Conservation (phyloP, 2,329 filamentous ascomycete genomes). For the Aureobasidium pullulans region DNA sequence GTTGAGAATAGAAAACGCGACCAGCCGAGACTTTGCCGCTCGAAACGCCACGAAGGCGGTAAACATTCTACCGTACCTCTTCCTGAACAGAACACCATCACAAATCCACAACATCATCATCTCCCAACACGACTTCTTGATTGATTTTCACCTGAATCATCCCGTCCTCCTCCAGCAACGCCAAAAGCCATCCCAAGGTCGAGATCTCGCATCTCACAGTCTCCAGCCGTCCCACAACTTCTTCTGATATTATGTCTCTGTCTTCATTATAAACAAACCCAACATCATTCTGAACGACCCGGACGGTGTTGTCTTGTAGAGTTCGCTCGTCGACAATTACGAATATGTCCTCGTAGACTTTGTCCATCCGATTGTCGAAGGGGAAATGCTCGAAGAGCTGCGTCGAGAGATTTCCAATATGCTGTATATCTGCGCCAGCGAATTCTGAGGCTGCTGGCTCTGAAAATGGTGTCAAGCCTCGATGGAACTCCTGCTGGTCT, state of each 20-base stretch:
- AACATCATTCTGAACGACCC: background rate
- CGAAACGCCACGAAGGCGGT: no score
- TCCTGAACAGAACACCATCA: background rate
- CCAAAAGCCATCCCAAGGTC: background rate
- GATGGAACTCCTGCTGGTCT: background rate
- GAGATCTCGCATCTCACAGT: background rate
- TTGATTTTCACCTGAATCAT: background rate
- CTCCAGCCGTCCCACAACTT: background rate
- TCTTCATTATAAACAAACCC: background rate
- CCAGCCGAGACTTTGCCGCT: no score
- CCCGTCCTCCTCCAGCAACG: background rate
- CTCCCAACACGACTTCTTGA: background rate
- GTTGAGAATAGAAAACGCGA: no score
- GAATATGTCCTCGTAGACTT: background rate
- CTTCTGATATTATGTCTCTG: background rate
- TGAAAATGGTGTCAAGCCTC: background rate
- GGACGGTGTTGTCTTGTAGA: background rate
- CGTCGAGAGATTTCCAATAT: background rate
- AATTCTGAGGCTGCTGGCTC: background rate
- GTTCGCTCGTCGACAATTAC: background rate
- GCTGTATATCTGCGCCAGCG: background rate
- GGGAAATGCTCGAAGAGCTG: background rate
- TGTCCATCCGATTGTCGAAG: background rate
- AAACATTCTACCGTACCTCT: no score
- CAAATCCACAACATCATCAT: background rate